phyloP scores from a whole-genome alignment of 495 filamentous ascomycete species.

The Penicillium atrosanguineum region DNA sequence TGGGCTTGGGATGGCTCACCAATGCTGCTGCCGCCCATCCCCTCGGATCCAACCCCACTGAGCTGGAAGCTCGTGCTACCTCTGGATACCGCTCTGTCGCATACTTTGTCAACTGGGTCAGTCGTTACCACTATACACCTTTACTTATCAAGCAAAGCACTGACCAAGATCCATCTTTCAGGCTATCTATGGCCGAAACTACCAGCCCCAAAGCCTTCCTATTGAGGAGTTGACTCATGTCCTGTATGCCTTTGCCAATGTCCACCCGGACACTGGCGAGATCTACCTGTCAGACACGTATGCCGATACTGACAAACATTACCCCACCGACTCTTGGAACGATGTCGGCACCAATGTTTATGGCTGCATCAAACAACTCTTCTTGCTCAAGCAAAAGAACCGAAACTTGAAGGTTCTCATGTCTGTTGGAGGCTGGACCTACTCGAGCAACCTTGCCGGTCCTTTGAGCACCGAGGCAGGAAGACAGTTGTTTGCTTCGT shows the following conservation, averaged over 20 bases:
- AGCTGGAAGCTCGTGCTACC: conserved; percentile 13
- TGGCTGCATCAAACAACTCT: conserved; percentile 84
- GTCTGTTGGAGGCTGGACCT: conserved; percentile 70
- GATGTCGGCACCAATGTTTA: conserved; percentile 76
- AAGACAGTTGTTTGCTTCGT: conserved; percentile 65
- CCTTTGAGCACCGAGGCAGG: conserved; percentile 57
- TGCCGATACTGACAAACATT: conserved; percentile 73
- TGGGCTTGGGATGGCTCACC: conserved; percentile 14
- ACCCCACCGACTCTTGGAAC: conserved; percentile 71
- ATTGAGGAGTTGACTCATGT: conserved; percentile 76
- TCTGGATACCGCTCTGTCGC: conserved; percentile 65
- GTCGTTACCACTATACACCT: background rate
- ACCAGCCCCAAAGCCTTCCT: conserved; percentile 72
- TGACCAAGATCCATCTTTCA: conserved; percentile 19
- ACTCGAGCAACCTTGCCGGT: conserved; percentile 67
- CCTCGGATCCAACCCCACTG: background rate
- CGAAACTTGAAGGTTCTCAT: conserved; percentile 74
- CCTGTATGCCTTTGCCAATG: conserved; percentile 80
- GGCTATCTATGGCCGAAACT: conserved; percentile 73
- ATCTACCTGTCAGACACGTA: conserved; percentile 82
- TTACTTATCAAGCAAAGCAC: background rate
- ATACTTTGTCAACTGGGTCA: conserved; percentile 81
- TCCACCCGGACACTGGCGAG: conserved; percentile 59
- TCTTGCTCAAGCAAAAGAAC: conserved; percentile 74
- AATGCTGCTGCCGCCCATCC: conserved; percentile 10